A percentile compares a stretch with the other conserved stretches of the same genome.
These are phyloP conservation scores for Logfia minima DNA, from an alignment of 129 eudicot species.

Conservation along the genomic window DNA sequence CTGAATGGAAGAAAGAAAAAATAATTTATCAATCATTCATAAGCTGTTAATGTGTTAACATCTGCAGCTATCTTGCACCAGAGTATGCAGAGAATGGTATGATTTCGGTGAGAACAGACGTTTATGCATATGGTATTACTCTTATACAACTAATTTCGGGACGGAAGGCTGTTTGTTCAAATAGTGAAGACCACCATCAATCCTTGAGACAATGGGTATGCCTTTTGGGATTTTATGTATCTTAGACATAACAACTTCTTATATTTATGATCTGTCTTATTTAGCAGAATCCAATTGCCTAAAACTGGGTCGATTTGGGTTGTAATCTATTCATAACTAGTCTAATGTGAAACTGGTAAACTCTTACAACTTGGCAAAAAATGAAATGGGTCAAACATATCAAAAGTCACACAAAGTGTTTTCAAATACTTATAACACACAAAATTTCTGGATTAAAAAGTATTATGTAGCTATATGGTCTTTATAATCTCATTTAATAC, in stretches of 20 bases:
- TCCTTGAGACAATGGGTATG: conserved; percentile 84
- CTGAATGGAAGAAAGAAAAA: background rate
- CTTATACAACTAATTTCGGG: conserved; percentile 80
- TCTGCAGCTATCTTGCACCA: conserved; percentile 75
- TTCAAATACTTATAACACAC: background rate
- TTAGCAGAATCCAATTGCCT: background rate
- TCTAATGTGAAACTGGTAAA: background rate
- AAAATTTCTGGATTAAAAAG: too few relatives aligned
- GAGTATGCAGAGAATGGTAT: conserved; percentile 81
- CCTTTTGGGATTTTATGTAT: conserved; percentile 1
- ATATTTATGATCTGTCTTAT: background rate
- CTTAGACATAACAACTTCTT: background rate
- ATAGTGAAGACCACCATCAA: conserved; percentile 42
- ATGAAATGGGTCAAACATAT: background rate
- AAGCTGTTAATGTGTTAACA: conserved; percentile 3
- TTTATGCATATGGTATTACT: conserved; percentile 68
- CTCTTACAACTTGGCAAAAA: background rate
- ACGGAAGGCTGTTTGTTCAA: conserved; percentile 45
- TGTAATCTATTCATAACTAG: background rate
- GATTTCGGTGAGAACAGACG: conserved; percentile 72
- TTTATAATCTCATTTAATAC: background rate
- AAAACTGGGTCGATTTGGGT: background rate
- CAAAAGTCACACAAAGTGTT: background rate
- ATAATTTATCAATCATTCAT: background rate
- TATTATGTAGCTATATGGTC: too few relatives aligned